Base-by-base conservation (phyloP, 768 basidiomycete genomes). In the Lactarius quietus region DNA sequence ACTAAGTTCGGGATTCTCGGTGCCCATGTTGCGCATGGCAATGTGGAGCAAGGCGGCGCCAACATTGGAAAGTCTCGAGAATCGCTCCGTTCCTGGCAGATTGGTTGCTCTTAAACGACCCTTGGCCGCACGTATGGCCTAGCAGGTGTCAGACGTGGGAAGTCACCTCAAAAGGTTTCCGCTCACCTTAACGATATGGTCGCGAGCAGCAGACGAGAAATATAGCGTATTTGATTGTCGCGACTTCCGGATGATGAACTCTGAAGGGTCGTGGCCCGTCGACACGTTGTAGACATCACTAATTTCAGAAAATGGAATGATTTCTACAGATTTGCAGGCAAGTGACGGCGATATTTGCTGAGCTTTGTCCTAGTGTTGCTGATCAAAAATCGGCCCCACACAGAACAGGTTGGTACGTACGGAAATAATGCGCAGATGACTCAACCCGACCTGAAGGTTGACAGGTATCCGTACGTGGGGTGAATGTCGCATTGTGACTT, bases 1-100 rank as follows among this genome's bases (percentile, higher is more conserved):
- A 5, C 93, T 84, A n/a, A 95, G 81, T 62, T 86, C 85, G 67
- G 92, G 89, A 62, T 93, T 89, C 28, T 84, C 81, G 18, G 84
- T 79, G 66, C 88, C 86, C 31, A 94, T 80, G 67, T 89, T 92
- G 18, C 93, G 80, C 75, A 97, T 82, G 23, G 92, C 91, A 35
- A 93, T 83, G 70, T 95, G 94, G n/a, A 96, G 78, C 54, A 97
- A 76, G 0, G 91, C 89, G 0, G 93, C 90, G 8, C 92, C 88
- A 23, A 94, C 87, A 70, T 94, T 95, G 3, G 88, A 90, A 65
- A 92, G 87, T 60, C 90, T 82, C 8, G 89, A 85, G 68, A 88
- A 86, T 10, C 91, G 81, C 65, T 90, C 90, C 5, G 83, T 76
- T 8, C 84, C 76, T 1, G 80, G 74, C 1, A 82, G 75, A 39